Base-by-base conservation (phyloP, 768 basidiomycete genomes). In the Rubroboletus satanas region DNA sequence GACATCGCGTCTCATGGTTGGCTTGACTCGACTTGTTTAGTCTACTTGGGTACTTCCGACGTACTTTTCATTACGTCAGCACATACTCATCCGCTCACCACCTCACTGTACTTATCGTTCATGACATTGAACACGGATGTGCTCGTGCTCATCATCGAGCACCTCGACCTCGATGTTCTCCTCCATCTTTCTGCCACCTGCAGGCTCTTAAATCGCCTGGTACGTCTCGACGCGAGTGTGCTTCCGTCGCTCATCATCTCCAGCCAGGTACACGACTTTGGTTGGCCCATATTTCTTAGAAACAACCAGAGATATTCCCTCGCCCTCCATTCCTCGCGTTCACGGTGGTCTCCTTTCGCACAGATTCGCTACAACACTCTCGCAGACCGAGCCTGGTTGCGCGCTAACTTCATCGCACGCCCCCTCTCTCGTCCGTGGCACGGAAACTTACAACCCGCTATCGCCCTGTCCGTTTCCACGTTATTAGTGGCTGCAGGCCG, bases 1-100 rank as follows among this genome's bases (percentile, higher is more conserved):
- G 47, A 96, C 92, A 85, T 97, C 94, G 72, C 92, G 81, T 68
- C 93, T 80, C 90, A 93, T 93, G 63, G 58, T 66, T 58, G 39
- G 39, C 61, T 46, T 35, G 58, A 60, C 54, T 35, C 29, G 45
- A 50, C 62, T 48, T 11, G 63, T 53, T 56, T 54, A 15, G 47
- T 46, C n/a, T 11, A n/a, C n/a, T 26, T 7, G 23, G 15, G 11
- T 31, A 17, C 11, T 28, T 11, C 10, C 1, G 10, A 17, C 32
- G 21, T 17, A 32, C 48, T 41, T 33, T 17, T 28, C 31, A 55
- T 66, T 66, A 66, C 38, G 44, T 65, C 65, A 65, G 65, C 65
- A 37, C 11, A 28, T 21, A 35, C 26, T 36, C 23, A 15, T 12
- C 47, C 12, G 21, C 21, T 21, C 21, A 21, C 26, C 26, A 26